phyloP scores from a whole-genome alignment of 2,329 filamentous ascomycete genomes.

The Balansia obtecta region DNA sequence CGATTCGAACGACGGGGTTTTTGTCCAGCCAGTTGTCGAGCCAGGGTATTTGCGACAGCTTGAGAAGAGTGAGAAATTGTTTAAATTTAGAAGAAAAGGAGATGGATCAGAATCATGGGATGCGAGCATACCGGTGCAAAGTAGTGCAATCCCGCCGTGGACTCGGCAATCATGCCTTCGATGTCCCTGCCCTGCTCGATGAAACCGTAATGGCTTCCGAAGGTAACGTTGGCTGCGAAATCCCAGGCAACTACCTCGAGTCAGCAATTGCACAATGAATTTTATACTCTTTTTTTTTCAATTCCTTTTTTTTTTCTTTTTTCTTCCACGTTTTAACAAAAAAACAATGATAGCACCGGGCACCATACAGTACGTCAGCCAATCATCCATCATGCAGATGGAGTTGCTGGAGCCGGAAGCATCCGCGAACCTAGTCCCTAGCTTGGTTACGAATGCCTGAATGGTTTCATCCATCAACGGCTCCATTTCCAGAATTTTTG shows the following conservation, averaged over 20 bases:
- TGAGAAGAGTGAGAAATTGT: neutral
- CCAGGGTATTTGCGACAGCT: constrained; percentile 13
- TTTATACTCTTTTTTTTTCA: too few species aligned
- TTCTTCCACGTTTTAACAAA: neutral
- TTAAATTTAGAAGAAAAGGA: too few species aligned
- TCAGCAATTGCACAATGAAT: neutral
- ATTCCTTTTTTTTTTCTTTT: neutral
- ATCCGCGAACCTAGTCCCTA: constrained; percentile 7
- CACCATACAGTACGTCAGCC: constrained; percentile 9
- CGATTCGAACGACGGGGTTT: constrained; percentile 15
- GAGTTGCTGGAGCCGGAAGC: neutral
- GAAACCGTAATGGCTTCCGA: constrained; percentile 28
- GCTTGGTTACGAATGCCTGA: constrained; percentile 1
- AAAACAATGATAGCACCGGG: neutral
- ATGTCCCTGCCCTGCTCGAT: constrained; percentile 25
- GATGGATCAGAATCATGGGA: too few species aligned
- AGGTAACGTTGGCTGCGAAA: constrained; percentile 27
- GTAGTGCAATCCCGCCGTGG: constrained; percentile 18
- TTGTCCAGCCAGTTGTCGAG: constrained; percentile 17
- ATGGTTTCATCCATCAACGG: constrained; percentile 10
- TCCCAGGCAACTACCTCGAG: constrained; percentile 22
- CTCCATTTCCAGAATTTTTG: constrained; percentile 10
- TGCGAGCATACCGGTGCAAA: constrained; percentile 12
- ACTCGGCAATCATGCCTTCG: constrained; percentile 21
- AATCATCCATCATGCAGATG: constrained; percentile 11